phyloP scores from a whole-genome alignment of 139 green algal species.

The Coccomyxa sp. region DNA sequence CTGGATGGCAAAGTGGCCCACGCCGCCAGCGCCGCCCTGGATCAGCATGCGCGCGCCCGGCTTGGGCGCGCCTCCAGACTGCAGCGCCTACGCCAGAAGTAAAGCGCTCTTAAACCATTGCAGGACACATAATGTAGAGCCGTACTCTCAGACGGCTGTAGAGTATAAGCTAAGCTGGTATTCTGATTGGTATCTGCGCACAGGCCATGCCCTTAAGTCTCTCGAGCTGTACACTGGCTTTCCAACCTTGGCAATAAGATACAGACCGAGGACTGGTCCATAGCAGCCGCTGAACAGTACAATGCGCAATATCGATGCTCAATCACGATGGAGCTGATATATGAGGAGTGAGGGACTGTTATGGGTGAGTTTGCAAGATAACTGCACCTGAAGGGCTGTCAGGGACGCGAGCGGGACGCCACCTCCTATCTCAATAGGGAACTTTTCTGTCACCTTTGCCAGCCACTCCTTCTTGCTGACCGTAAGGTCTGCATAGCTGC shows the following conservation, averaged over 20 bases:
- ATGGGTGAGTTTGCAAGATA: conserved; percentile 2
- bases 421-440: conserved; percentile 28
- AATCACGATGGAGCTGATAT: not conserved
- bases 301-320: too few relatives aligned
- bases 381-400: conserved; percentile 40
- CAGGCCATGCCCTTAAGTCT: too few relatives aligned
- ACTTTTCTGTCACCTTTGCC: conserved; percentile 8
- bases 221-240: too few relatives aligned
- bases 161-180: too few relatives aligned
- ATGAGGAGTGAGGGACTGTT: not conserved
- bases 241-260: too few relatives aligned
- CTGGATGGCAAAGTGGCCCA: conserved; percentile 39
- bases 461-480: conserved; percentile 8
- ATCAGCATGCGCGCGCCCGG: conserved; percentile 36
- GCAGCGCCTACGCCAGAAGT: not conserved
- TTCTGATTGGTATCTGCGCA: too few relatives aligned
- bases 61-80: conserved; percentile 24
- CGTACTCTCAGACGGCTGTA: not conserved
- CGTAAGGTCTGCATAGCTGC: not conserved
- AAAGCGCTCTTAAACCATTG: not conserved
- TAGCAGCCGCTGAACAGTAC: not conserved
- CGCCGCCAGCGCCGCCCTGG: conserved; percentile 31
- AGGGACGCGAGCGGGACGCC: conserved; percentile 30
- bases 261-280: not conserved
- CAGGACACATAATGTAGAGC: not conserved